Base-by-base conservation (phyloP, 169 alveolate species). In the Blepharisma undulans region DNA sequence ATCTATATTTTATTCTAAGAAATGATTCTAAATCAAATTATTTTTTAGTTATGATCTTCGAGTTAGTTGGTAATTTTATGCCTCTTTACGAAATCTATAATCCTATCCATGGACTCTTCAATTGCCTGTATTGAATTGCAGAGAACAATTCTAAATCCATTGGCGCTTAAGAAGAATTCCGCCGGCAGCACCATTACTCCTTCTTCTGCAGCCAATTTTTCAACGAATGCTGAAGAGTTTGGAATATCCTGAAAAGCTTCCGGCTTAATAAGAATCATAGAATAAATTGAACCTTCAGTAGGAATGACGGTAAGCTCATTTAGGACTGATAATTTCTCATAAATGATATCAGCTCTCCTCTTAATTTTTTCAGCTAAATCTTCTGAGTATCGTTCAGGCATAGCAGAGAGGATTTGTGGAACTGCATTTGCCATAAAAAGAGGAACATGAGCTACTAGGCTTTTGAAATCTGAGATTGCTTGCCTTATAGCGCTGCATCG, bases 391-490 rank as follows among this genome's bases (percentile, higher is more conserved):
- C n/a, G 2, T 14, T 60, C 48, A 10, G 32, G 84, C n/a, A 66
- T 27, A n/a, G 18, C 19, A 2, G 86, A 90, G 21, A 90, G 30
- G 6, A 90, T 66, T 30, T 90, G 76, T n/a, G 93, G 93, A 32
- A 93, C 48, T 18, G 93, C 81, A 27, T 78, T 61, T 89, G 81
- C 87, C 2, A 93, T 61, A 74, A 93, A 93, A 72, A 87, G 84
- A 76, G 80, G 74, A 1, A 93, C 89, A 60, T 90, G 92, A 19
- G 90, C 48, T 21, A 86, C 60, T 25, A 93, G 25, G 36, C 90
- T 61, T 71, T 84, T 74, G 32, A 87, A 21, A 10, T 91, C 90
- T n/a, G n/a, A 74, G 18, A 91, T 77, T 1, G 91, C 92, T 12
- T 59, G 22, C 72, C 92, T 80, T 19, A 93, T 32, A 8, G 74